Base-by-base conservation (phyloP, 768 basidiomycete species). In the Lyophyllum decastes region DNA sequence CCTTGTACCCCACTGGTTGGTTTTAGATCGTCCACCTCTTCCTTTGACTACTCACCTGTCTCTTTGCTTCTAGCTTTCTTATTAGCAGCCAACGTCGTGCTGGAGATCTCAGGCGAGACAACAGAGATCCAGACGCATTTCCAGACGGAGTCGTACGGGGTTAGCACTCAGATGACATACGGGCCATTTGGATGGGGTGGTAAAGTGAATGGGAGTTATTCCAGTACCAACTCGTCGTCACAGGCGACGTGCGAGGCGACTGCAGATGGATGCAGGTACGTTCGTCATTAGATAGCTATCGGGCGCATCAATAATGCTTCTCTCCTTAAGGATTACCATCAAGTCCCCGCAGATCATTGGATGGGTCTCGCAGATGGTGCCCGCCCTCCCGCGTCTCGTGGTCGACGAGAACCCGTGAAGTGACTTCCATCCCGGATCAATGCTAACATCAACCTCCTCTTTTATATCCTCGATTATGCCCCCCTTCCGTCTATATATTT, bases 341-440 rank as follows among this genome's bases (percentile, higher is more conserved):
- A 56, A 56, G 40, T 56, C 55, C 8, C 55, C 55, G 5, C 55
- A 56, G 27, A 56, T 56, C 49, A 56, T 56, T 45, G 55, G 55
- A 44, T 56, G 55, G 55, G 19, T 56, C 7, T 56, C 55, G n/a
- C 55, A 56, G 49, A 49, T 56, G 55, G 55, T 56, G 5, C 55
- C 55, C 5, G 55, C 55, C n/a, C 55, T 56, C 17, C 55, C 55
- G n/a, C 55, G 55, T 19, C 55, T 56, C 34, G 38, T 10, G 30
- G n/a, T n/a, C n/a, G n/a, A n/a, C n/a, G n/a, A n/a, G n/a, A n/a
- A n/a, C n/a, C n/a, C n/a, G 30, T 30, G 30, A 30, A 30, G 30
- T 30, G 30, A 30, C 30, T 30, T 30, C n/a, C 30, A 30, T 4
- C 30, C 30, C 30, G 4, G 4, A 4, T 30, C 10, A 30, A 30